These are phyloP conservation scores for Starmerella stigmatis DNA, from an alignment of 805 yeast species.

Conservation along the genomic window DNA sequence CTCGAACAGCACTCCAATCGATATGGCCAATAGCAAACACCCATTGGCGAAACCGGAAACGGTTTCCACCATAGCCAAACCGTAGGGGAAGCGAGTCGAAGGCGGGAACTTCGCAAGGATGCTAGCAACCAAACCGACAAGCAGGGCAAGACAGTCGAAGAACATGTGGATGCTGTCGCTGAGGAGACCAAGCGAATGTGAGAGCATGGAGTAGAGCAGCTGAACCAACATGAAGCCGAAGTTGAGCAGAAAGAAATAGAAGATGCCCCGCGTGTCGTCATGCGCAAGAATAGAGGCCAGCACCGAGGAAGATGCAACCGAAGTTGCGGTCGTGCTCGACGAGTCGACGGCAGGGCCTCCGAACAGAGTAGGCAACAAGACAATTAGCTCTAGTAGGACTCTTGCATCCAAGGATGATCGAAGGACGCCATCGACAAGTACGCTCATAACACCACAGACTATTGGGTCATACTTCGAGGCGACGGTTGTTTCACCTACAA, in stretches of 20 bases:
- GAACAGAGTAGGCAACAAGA: slow-evolving; percentile 11
- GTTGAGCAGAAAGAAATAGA: slow-evolving; percentile 73
- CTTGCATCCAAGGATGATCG: slow-evolving; percentile 1
- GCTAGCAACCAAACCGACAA: slow-evolving; percentile 83
- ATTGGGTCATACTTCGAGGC: slow-evolving; percentile 10
- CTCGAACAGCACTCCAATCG: slow-evolving; percentile 77
- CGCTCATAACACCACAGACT: slow-evolving; percentile 8
- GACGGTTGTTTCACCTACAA: slow-evolving; percentile 9
- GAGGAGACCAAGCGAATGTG: slow-evolving; percentile 80
- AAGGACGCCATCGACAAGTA: slow-evolving; percentile 8
- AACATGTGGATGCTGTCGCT: slow-evolving; percentile 97
- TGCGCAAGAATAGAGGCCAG: slow-evolving; percentile 37
- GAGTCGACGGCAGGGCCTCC: neutral
- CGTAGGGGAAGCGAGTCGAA: slow-evolving; percentile 72
- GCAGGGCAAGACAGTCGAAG: slow-evolving; percentile 80
- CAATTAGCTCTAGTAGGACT: slow-evolving; percentile 2
- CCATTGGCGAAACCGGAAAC: slow-evolving; percentile 95
- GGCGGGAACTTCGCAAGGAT: slow-evolving; percentile 49
- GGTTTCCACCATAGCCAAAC: slow-evolving; percentile 73
- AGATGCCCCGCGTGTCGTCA: slow-evolving; percentile 75
- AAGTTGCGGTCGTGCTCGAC: neutral
- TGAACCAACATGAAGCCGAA: slow-evolving; percentile 92
- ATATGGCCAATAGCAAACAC: slow-evolving; percentile 74
- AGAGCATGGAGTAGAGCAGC: slow-evolving; percentile 78
- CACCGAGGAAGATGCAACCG: slow-evolving; percentile 22